Conservation (phyloP, 1,284 basidiomycete genomes). For the Cryptococcus sp. region DNA sequence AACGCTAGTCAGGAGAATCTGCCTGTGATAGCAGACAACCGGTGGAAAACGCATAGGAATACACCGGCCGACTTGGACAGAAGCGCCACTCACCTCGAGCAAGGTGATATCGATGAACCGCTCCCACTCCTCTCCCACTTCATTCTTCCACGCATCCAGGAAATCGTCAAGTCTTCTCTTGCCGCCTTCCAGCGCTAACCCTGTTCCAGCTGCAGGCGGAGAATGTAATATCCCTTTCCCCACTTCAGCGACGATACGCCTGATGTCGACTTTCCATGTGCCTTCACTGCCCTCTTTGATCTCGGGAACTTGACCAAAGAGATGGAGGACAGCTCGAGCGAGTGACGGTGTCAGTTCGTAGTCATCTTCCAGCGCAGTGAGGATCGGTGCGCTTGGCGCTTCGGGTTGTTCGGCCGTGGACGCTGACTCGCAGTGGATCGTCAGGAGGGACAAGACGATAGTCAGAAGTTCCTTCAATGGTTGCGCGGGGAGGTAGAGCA, state of each 20-base stretch:
- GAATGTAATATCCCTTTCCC: constrained; percentile 66
- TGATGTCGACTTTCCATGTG: constrained; percentile 36
- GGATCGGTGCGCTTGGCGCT: constrained; percentile 58
- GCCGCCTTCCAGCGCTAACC: neutral
- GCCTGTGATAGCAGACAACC: neutral
- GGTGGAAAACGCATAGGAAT: neutral
- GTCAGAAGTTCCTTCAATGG: constrained; percentile 71
- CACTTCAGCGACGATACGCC: constrained; percentile 39
- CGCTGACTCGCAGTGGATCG: constrained; percentile 31
- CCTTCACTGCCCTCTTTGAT: constrained; percentile 21
- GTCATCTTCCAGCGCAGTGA: constrained; percentile 65
- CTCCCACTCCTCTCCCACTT: constrained; percentile 74
- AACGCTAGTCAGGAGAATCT: neutral
- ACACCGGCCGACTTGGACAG: no score
- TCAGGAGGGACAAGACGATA: constrained; percentile 68
- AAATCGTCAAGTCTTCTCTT: constrained; percentile 58
- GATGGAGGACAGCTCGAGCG: constrained; percentile 68
- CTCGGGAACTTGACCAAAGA: constrained; percentile 63
- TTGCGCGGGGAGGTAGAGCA: constrained; percentile 60
- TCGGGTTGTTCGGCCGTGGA: constrained; percentile 49
- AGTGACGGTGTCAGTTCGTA: constrained; percentile 69
- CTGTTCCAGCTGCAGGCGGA: constrained; percentile 51
- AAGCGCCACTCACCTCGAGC: constrained; percentile 62
- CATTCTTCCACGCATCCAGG: constrained; percentile 65
- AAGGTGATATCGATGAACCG: constrained; percentile 62